Evolutionary conservation across 2,329 filamentous ascomycete genomes (phyloP).

Genomic region (Rutstroemia sp.): DNA sequence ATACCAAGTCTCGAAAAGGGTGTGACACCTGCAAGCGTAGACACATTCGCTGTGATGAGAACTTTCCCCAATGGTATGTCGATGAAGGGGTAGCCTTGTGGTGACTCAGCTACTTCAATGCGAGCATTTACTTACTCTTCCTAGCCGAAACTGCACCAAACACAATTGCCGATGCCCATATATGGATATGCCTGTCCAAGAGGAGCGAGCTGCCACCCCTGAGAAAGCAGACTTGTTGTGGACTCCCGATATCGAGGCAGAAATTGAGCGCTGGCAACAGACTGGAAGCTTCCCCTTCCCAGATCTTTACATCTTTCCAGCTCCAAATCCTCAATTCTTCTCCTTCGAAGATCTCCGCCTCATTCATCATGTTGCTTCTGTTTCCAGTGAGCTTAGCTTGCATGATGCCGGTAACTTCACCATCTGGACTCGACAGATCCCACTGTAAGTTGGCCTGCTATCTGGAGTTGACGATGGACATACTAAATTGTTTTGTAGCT

Average conservation of each 20-base stretch:
- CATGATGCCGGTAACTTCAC: conserved; percentile 78
- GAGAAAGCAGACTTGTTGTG: conserved; percentile 69
- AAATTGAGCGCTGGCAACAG: conserved; percentile 75
- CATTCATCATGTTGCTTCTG: conserved; percentile 81
- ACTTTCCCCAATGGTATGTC: conserved; percentile 87
- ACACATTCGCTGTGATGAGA: conserved; percentile 97
- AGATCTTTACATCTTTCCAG: conserved; percentile 68
- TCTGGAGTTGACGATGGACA: neutral
- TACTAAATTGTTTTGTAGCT: conserved; percentile 39
- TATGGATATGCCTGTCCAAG: conserved; percentile 72
- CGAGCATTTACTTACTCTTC: conserved; percentile 3
- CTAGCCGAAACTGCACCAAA: conserved; percentile 96
- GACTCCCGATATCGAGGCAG: conserved; percentile 76
- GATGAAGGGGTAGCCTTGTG: conserved; percentile 9
- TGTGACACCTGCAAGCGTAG: conserved; percentile 97
- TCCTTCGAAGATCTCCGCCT: conserved; percentile 74
- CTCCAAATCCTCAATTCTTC: conserved; percentile 64
- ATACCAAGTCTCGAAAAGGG: conserved; percentile 97
- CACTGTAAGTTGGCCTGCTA: conserved; percentile 58
- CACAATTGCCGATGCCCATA: conserved; percentile 98
- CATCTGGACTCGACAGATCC: conserved; percentile 87
- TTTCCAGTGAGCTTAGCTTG: conserved; percentile 74
- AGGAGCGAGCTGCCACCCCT: conserved; percentile 53
- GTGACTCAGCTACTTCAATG: neutral
- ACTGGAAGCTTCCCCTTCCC: conserved; percentile 83